phyloP scores from a whole-genome alignment of 2,329 filamentous ascomycete genomes.

The Botryotinia narcissicola region DNA sequence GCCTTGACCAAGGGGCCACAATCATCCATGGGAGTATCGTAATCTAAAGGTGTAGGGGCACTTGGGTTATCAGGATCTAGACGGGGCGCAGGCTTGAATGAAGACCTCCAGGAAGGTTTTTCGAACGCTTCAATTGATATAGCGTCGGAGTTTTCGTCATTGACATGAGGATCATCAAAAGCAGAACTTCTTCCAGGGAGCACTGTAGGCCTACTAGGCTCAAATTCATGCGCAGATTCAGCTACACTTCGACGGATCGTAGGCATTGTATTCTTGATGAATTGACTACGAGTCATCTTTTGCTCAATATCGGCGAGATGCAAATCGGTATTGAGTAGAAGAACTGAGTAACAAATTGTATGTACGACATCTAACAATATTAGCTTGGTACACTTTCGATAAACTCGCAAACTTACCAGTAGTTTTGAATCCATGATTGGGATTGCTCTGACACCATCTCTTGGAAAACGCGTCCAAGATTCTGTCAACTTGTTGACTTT shows the following conservation, averaged over 20 bases:
- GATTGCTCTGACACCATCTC: conserved; percentile 92
- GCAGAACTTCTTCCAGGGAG: conserved; percentile 43
- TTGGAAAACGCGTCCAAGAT: conserved; percentile 86
- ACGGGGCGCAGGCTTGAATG: conserved; percentile 36
- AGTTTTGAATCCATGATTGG: conserved; percentile 88
- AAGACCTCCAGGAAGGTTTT: conserved; percentile 37
- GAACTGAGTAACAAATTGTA: conserved; percentile 93
- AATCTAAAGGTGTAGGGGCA: conserved; percentile 40
- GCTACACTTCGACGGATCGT: conserved; percentile 76
- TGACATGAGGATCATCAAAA: conserved; percentile 26
- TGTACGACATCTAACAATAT: conserved; percentile 75
- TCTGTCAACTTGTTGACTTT: conserved; percentile 95
- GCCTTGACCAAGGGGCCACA: conserved; percentile 75
- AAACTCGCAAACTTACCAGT: conserved; percentile 57
- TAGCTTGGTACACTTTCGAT: conserved; percentile 18
- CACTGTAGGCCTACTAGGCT: conserved; percentile 50
- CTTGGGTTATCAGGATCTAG: conserved; percentile 41
- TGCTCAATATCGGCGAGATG: conserved; percentile 92
- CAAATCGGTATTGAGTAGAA: conserved; percentile 92
- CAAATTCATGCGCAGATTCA: conserved; percentile 69
- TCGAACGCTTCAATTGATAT: conserved; percentile 37
- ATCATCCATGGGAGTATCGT: conserved; percentile 47
- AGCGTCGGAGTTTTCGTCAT: conserved; percentile 23
- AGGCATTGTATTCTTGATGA: conserved; percentile 93
- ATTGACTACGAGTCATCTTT: conserved; percentile 94